Evolutionary conservation across 176 grass and related monocot genomes (phyloP), one percentile per base, ranked within the genome.

Genomic region (Triticum urartu): DNA sequence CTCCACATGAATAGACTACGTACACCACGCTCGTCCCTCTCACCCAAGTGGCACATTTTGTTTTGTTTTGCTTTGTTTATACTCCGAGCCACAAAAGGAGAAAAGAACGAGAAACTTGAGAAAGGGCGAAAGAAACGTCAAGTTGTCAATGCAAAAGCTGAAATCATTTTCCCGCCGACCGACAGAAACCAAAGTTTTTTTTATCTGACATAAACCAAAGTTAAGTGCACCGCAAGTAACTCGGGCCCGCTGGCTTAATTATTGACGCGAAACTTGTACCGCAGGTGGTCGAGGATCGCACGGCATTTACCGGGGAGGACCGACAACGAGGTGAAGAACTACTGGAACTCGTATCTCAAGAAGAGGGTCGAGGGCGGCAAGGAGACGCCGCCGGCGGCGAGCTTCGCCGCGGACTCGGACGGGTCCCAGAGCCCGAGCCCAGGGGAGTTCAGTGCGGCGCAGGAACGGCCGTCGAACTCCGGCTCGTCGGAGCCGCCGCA

Each of bases 261-360:
- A 48, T 61, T 79, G 75, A 83, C 72, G 66, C 63, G 7, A 26
- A 50, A 77, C 56, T 81, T 79, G 0, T 90, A 15, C 45, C 17
- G 36, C 81, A 98, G 97, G 85, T 98, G 97, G 97, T 95, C 97
- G 39, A 89, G 83, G 65, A 98, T 98, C 77, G 93, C 97, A 78
- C 82, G 81, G 36, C 90, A 94, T 86, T 59, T 98, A 39, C 94
- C 94, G 38, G 97, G 97, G 9, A 64, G 97, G 81, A 98, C 97
- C 14, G 97, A 98, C 87, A 98, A 98, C 81, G 97, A 98, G 88
- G 90, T 98, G 0, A 98, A 98, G 88, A 98, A 98, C 67, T 79
- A 98, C 88, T 98, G 97, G 97, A 95, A 98, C 84, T 95, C 97
- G 15, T 94, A 98, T 52, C 92, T 98, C 38, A 98, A 98, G 92